A percentile compares a stretch with the other conserved stretches of the same genome.
Conservation (phyloP, 1,139 yeast genomes). For the Debaryomyces udenii region DNA sequence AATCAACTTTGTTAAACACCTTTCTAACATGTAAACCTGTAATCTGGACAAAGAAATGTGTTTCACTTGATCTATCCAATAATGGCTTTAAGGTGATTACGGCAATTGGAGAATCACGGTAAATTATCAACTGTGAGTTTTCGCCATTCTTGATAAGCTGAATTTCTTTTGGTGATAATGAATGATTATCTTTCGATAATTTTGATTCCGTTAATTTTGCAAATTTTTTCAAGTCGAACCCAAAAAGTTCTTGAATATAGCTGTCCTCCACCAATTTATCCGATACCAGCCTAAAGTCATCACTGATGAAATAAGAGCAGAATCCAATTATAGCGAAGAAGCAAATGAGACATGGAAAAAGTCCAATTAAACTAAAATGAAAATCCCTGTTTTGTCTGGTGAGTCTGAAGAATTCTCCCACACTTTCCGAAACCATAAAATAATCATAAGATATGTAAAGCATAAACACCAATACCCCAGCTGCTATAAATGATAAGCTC, state of each 20-base stretch:
- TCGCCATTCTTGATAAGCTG: constrained; percentile 35
- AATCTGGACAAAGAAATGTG: constrained; percentile 49
- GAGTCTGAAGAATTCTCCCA: constrained; percentile 36
- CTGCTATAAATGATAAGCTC: constrained; percentile 32
- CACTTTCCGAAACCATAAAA: constrained; percentile 36
- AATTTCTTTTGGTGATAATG: constrained; percentile 26
- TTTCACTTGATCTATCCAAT: constrained; percentile 37
- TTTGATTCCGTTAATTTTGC: constrained; percentile 30
- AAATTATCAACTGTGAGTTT: constrained; percentile 57
- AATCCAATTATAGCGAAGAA: constrained; percentile 32
- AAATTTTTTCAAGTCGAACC: constrained; percentile 54
- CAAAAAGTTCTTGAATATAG: constrained; percentile 51
- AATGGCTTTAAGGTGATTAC: constrained; percentile 47
- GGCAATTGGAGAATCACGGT: constrained; percentile 72
- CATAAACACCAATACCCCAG: constrained; percentile 22
- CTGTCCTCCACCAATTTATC: constrained; percentile 35
- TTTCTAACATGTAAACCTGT: constrained; percentile 64
- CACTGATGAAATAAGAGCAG: constrained; percentile 35
- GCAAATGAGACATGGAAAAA: constrained; percentile 30
- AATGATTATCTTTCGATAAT: constrained; percentile 26
- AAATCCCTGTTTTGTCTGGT: constrained; percentile 29
- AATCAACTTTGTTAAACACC: constrained; percentile 64
- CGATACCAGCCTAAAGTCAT: constrained; percentile 51
- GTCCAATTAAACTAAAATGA: constrained; percentile 26
- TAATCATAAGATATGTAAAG: constrained; percentile 39